phyloP scores from a whole-genome alignment of 2,329 filamentous ascomycete species.

The Botrytis squamosa region DNA sequence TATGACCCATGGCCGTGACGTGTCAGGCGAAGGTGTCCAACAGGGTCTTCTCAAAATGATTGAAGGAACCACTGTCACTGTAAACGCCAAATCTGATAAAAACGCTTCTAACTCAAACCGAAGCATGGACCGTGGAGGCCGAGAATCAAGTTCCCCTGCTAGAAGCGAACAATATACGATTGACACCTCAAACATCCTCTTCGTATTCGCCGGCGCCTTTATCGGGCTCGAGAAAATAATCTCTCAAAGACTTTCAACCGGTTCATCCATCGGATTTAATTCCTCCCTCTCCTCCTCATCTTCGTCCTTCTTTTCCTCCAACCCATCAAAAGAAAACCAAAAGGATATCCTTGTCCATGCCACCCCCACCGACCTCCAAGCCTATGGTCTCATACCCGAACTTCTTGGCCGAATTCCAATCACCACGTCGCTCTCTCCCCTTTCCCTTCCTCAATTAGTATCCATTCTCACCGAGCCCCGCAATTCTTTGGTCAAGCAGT shows the following conservation, averaged over 20 bases:
- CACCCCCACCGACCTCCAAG: slow-evolving; percentile 73
- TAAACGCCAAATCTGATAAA: slow-evolving; percentile 77
- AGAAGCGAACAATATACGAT: slow-evolving; percentile 61
- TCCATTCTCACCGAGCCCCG: slow-evolving; percentile 90
- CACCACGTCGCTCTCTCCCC: slow-evolving; percentile 77
- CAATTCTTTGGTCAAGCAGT: slow-evolving; percentile 85
- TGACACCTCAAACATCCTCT: slow-evolving; percentile 93
- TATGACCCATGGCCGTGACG: slow-evolving; percentile 75
- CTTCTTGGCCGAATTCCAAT: slow-evolving; percentile 95
- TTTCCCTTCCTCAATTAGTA: slow-evolving; percentile 67
- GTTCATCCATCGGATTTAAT: slow-evolving; percentile 84
- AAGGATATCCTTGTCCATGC: slow-evolving; percentile 50
- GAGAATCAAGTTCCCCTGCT: slow-evolving; percentile 26
- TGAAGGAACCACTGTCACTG: slow-evolving; percentile 88
- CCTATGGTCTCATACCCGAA: slow-evolving; percentile 89
- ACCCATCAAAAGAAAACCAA: slow-evolving; percentile 45
- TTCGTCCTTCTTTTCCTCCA: neutral
- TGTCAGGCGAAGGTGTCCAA: slow-evolving; percentile 94
- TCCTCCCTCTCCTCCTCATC: slow-evolving; percentile 64
- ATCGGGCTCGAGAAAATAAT: slow-evolving; percentile 87
- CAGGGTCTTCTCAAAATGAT: slow-evolving; percentile 95
- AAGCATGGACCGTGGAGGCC: slow-evolving; percentile 27
- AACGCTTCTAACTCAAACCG: slow-evolving; percentile 22
- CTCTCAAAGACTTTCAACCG: slow-evolving; percentile 80
- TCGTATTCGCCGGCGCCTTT: slow-evolving; percentile 95